A percentile compares a stretch with the other conserved stretches of the same genome.
These are phyloP conservation scores for Amauroascus niger DNA, from an alignment of 2,329 filamentous ascomycete species.

Conservation along the genomic window DNA sequence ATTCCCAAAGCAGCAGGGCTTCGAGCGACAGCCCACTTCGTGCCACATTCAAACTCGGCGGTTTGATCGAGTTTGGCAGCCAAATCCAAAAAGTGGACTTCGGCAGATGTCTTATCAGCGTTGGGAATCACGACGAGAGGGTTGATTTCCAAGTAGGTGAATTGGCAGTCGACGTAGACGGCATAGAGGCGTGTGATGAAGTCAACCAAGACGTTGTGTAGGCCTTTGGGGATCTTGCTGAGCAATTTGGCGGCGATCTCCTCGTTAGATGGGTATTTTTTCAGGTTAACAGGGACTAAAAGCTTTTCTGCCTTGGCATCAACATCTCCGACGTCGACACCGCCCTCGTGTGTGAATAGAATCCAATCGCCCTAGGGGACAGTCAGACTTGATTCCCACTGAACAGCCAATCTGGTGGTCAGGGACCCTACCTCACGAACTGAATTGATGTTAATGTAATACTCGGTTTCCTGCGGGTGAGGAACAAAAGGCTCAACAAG, in stretches of 20 bases:
- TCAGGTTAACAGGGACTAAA: conserved; percentile 88
- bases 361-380: conserved; percentile 84
- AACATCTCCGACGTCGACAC: conserved; percentile 98
- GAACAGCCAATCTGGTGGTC: background rate
- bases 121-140: conserved; percentile 97
- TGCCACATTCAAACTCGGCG: conserved; percentile 97
- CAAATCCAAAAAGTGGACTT: conserved; percentile 95
- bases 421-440: conserved; percentile 85
- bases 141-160: conserved; percentile 99
- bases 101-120: conserved; percentile 77
- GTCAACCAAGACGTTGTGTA: conserved; percentile 97
- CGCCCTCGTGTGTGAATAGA: conserved; percentile 98
- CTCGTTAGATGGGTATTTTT: conserved; percentile 90
- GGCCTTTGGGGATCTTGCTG: conserved; percentile 85
- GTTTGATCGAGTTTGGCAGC: conserved; percentile 99
- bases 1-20: conserved; percentile 81
- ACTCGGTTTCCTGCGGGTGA: conserved; percentile 89
- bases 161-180: conserved; percentile 99
- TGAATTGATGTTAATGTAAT: conserved; percentile 99
- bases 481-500: conserved; percentile 97
- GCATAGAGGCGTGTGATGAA: conserved; percentile 98
- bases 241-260: conserved; percentile 76
- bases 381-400: background rate
- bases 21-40: conserved; percentile 96
- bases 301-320: conserved; percentile 99